Base-by-base conservation (phyloP, 306 rosid genomes). In the Dryas octopetala region DNA sequence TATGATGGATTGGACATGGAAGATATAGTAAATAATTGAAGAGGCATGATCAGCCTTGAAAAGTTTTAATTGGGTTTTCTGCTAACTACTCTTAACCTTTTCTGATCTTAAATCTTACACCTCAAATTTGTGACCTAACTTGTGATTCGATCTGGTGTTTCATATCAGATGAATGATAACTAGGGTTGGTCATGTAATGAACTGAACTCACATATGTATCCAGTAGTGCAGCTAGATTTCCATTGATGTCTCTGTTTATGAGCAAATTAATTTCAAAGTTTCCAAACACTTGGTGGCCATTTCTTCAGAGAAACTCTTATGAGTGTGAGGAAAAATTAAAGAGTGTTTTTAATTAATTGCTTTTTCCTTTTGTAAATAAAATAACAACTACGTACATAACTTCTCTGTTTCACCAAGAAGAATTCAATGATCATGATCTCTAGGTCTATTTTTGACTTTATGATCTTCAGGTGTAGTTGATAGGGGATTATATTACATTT, bases 1-100 rank as follows among this genome's bases (percentile, higher is more conserved):
- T 68, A 80, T 79, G 77, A 82, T 81, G 76, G 88, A 73, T 71
- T 86, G 75, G 74, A 83, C 81, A 52, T 74, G 80, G 79, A 75
- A 77, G 53, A 73, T 66, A 65, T 68, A 74, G 73, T 47, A 52
- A 66, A 78, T 23, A 50, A 68, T 40, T 38, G 40, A 43, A 43
- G 52, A 17, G 65, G 50, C 48, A 52, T 41, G 9, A 52, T 32
- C 48, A 9, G 50, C 50, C 15, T 40, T 41, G n/a, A n/a, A 55
- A 70, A 5, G 38, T 41, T 70, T 53, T 45, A 9, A 72, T 72
- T 60, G 38, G 32, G 11, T 16, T 19, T 26, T 46, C 57, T 45
- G 57, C 67, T 63, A 12, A 26, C 68, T 16, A 15, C 40, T 15
- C 47, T 47, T 44, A 45, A 45, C 46, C 57, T 45, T 55, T 41